A percentile compares a stretch with the other conserved stretches of the same genome.
These are phyloP conservation scores for Alternaria arborescens DNA, from an alignment of 2,329 filamentous ascomycete species.

Conservation along the genomic window DNA sequence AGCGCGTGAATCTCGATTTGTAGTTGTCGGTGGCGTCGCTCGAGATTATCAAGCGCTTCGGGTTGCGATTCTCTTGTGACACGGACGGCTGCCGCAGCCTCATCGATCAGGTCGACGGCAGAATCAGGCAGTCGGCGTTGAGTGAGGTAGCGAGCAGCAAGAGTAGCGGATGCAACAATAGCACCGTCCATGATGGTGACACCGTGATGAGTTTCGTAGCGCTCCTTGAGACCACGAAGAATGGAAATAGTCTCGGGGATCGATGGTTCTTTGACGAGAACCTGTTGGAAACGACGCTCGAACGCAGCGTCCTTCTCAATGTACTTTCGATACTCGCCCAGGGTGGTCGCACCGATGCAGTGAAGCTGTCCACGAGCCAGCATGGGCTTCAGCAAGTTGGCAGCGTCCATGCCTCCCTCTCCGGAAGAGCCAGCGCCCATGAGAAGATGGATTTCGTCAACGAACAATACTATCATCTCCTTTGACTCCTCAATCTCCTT, in stretches of 20 bases:
- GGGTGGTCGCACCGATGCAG: conserved; percentile 96
- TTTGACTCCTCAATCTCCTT: conserved; percentile 96
- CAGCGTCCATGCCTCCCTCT: conserved; percentile 98
- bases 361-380: conserved; percentile 94
- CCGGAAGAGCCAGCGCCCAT: conserved; percentile 97
- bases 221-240: conserved; percentile 96
- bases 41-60: conserved; percentile 92
- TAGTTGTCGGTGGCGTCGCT: conserved; percentile 87
- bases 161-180: conserved; percentile 87
- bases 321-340: conserved; percentile 96
- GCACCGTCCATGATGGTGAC: conserved; percentile 95
- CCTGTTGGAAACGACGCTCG: conserved; percentile 98
- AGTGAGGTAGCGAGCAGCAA: conserved; percentile 93
- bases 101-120: conserved; percentile 94
- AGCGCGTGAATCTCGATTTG: conserved; percentile 98
- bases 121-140: conserved; percentile 91
- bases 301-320: conserved; percentile 99
- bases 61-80: conserved; percentile 96
- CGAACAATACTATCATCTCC: conserved; percentile 97
- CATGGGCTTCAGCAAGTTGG: conserved; percentile 98
- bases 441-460: conserved; percentile 97
- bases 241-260: conserved; percentile 94
- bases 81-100: conserved; percentile 94
- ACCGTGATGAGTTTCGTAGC: conserved; percentile 97
- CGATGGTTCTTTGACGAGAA: conserved; percentile 91